Base-by-base conservation (phyloP, 345 rosid species). In the Linum trigynum region DNA sequence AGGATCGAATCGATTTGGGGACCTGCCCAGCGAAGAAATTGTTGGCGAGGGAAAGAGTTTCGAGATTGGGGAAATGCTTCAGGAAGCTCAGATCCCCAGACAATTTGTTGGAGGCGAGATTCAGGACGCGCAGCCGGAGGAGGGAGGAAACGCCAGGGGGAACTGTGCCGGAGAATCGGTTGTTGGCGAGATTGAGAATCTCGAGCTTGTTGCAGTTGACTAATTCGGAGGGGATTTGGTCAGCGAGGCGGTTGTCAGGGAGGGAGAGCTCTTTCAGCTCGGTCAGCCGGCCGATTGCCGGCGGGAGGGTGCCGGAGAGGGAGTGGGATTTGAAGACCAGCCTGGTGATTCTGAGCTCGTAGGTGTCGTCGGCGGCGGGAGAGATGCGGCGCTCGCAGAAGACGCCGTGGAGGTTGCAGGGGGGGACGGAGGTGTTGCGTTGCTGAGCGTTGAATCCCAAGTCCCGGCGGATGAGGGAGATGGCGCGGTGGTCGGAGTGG, bases 1-100 rank as follows among this genome's bases (percentile, higher is more conserved):
- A 92, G 2, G 90, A 81, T 39, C 83, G 86, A 38, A 77, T 59
- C 1, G 88, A 76, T 16, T 76, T 70, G 0, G 96, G 97, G 45
- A 90, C 82, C 71, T 79, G 84, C 12, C 97, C 98, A 10, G 91
- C 75, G 75, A 92, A 89, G 39, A 76, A 84, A 79, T 92, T 92
- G 79, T 83, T 77, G 0, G 91, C 84, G 2, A 89, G 80, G 16
- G 89, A 81, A 59, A 92, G 89, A 16, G 57, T 82, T 78, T 92
- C 98, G 68, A 92, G 39, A 65, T 87, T 87, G 16, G 89, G 89
- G 62, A 92, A 71, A 65, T 79, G 75, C 83, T 78, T 83, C 83
- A 90, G 68, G 87, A 90, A 92, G 62, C 81, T 81, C 84, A 92
- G 71, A 23, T 82, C 80, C 39, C 98, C 98, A 0, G 79, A 80